Conservation (phyloP, 768 basidiomycete species). For the Boletus tomentosulus region DNA sequence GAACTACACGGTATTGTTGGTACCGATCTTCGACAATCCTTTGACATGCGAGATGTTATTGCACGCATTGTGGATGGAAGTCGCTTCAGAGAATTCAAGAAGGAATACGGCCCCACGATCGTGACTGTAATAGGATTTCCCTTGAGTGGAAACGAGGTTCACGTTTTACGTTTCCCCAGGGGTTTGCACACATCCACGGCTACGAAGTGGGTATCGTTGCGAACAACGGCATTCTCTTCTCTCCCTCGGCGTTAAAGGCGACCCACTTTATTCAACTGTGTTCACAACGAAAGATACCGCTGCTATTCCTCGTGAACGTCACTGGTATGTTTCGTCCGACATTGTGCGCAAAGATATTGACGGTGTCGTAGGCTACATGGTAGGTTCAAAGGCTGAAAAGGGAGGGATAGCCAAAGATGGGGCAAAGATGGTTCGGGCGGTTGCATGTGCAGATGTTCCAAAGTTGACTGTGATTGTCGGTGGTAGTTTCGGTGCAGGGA, state of each 20-base stretch:
- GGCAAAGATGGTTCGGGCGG: conserved; percentile 96
- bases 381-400: conserved; percentile 90
- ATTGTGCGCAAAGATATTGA: conserved; percentile 2
- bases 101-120: conserved; percentile 88
- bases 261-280: conserved; percentile 95
- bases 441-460: conserved; percentile 90
- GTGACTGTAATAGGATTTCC: conserved; percentile 58
- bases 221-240: conserved; percentile 94
- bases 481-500: conserved; percentile 92
- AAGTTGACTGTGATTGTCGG: conserved; percentile 92
- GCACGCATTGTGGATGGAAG: conserved; percentile 90
- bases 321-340: conserved; percentile 48
- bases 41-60: conserved; percentile 94
- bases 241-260: conserved; percentile 88
- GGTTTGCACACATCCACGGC: conserved; percentile 86
- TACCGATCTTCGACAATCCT: conserved; percentile 80
- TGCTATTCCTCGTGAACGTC: conserved; percentile 95
- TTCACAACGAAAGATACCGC: conserved; percentile 83
- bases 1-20: conserved; percentile 92
- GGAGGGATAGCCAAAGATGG: conserved; percentile 94
- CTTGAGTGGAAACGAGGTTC: neutral
- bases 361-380: conserved; percentile 73
- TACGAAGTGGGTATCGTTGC: conserved; percentile 89
- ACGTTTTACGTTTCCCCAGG: conserved; percentile 39
- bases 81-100: conserved; percentile 92